Conservation (phyloP, 2,329 filamentous ascomycete genomes). For the Corinectria fuckeliana region DNA sequence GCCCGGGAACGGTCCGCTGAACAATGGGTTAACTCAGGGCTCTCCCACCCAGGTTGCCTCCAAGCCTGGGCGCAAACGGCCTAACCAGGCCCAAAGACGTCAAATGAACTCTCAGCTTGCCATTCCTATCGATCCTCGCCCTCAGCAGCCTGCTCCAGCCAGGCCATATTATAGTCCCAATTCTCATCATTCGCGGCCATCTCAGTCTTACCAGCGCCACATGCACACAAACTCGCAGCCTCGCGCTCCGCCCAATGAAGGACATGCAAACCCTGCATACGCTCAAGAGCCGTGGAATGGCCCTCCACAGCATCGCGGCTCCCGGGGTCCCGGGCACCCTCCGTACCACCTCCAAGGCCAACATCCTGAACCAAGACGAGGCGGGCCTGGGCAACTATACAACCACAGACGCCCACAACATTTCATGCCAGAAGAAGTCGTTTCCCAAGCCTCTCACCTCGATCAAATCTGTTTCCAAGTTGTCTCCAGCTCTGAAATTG, state of each 20-base stretch:
- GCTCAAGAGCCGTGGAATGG: conserved; percentile 31
- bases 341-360: conserved; percentile 11
- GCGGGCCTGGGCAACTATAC: conserved; percentile 25
- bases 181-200: conserved; percentile 36
- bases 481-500: conserved; percentile 67
- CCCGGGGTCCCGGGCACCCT: conserved; percentile 8
- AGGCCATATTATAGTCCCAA: conserved; percentile 41
- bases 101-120: conserved; percentile 67
- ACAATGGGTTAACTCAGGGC: not conserved
- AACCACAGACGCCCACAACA: conserved; percentile 33
- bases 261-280: conserved; percentile 24
- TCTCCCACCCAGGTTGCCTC: conserved; percentile 20
- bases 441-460: conserved; percentile 56
- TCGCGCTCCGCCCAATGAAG: conserved; percentile 19
- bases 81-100: conserved; percentile 68
- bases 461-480: conserved; percentile 53
- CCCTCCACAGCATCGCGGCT: conserved; percentile 33
- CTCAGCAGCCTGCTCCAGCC: conserved; percentile 39
- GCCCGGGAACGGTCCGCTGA: not conserved
- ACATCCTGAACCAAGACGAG: conserved; percentile 17
- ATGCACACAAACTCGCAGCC: conserved; percentile 32
- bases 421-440: conserved; percentile 54
- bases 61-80: conserved; percentile 55
- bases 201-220: conserved; percentile 34
- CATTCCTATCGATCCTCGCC: conserved; percentile 60